Evolutionary conservation across 257 asterid species (phyloP).

Genomic region (Ilex asprella): DNA sequence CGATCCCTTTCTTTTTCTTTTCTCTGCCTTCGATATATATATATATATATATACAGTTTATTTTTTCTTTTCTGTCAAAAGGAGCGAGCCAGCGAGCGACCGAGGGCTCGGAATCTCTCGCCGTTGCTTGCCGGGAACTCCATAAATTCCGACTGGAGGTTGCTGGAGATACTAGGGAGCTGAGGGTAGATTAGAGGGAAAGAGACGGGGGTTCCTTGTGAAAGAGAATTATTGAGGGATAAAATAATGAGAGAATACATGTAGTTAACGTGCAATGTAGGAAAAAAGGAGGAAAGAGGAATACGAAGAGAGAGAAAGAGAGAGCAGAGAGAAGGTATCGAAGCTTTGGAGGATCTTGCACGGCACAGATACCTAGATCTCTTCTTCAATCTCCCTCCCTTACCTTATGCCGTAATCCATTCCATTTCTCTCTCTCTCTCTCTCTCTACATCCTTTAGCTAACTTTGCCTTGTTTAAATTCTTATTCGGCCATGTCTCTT

Average conservation of each 20-base stretch:
- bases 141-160: conserved; percentile 21
- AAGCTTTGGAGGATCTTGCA: conserved; percentile 69
- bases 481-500: conserved; percentile 1
- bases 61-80: neutral
- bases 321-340: conserved; percentile 17
- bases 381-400: conserved; percentile 62
- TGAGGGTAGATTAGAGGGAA: conserved; percentile 14
- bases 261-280: conserved; percentile 85
- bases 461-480: too few species aligned
- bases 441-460: conserved; percentile 7
- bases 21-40: neutral
- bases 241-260: conserved; percentile 28
- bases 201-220: neutral
- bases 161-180: conserved; percentile 1
- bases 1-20: neutral
- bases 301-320: conserved; percentile 36
- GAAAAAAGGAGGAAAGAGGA: conserved; percentile 41
- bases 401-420: conserved; percentile 84
- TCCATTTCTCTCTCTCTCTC: conserved; percentile 38
- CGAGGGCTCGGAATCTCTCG: conserved; percentile 8
- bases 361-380: conserved; percentile 96
- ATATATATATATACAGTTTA: neutral
- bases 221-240: neutral
- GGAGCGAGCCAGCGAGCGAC: neutral
- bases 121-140: conserved; percentile 15